Conservation (phyloP, 2,329 filamentous ascomycete species). For the Bipolaris oryzae region DNA sequence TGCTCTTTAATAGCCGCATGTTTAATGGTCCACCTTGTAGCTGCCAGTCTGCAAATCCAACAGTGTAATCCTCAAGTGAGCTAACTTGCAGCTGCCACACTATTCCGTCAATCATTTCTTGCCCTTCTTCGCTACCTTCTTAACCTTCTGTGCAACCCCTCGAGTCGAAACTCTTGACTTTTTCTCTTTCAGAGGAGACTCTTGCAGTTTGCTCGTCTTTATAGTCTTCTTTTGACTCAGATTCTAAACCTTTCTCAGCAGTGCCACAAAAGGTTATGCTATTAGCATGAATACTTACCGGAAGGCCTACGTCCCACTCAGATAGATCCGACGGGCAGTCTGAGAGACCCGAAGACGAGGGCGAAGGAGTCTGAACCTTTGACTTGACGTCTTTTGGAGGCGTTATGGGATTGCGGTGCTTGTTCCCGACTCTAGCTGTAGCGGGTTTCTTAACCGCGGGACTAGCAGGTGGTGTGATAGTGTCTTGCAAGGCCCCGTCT, state of each 20-base stretch:
- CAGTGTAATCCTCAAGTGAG: neutral
- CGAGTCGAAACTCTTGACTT: conserved; percentile 4
- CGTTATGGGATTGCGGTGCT: neutral
- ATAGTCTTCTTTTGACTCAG: neutral
- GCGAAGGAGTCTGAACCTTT: neutral
- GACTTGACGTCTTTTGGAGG: neutral
- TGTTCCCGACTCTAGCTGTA: neutral
- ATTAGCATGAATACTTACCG: conserved; percentile 7
- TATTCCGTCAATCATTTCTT: neutral
- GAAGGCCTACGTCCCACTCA: conserved; percentile 11
- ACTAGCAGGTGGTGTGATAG: neutral
- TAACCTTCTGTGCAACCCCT: conserved; percentile 12
- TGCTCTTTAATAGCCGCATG: too few relatives aligned
- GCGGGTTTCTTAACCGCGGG: neutral
- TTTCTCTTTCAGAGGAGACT: neutral
- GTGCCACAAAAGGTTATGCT: neutral
- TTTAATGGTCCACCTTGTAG: too few relatives aligned
- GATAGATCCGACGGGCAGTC: conserved; percentile 29
- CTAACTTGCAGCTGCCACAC: neutral
- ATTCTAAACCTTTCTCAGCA: neutral
- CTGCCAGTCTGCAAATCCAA: neutral
- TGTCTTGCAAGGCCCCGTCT: conserved; percentile 5
- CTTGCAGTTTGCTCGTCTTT: neutral
- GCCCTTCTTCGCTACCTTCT: conserved; percentile 2
- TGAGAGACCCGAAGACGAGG: conserved; percentile 17